These are phyloP conservation scores for Panus rudis DNA, from an alignment of 768 basidiomycete genomes.

Conservation along the genomic window DNA sequence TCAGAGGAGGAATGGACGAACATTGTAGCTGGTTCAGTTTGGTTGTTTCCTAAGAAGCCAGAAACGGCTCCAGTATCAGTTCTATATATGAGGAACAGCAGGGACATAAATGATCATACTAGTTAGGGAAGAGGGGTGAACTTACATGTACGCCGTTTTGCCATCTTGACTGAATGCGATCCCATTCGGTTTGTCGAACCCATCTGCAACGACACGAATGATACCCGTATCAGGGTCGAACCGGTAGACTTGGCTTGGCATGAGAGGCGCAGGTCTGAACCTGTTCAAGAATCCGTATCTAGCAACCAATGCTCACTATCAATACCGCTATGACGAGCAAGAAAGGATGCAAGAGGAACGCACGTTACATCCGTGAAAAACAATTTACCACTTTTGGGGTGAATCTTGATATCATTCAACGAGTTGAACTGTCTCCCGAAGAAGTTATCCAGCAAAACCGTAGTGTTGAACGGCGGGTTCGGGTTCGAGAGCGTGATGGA, in stretches of 20 bases:
- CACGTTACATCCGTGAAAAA: constrained; percentile 74
- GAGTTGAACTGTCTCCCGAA: constrained; percentile 80
- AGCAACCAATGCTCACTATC: background rate
- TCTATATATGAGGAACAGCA: constrained; percentile 22
- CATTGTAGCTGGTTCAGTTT: constrained; percentile 63
- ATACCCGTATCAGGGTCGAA: constrained; percentile 60
- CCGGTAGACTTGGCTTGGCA: constrained; percentile 75
- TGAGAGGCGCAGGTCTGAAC: constrained; percentile 58
- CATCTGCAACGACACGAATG: constrained; percentile 69
- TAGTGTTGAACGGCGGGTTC: constrained; percentile 53
- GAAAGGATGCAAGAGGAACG: constrained; percentile 16
- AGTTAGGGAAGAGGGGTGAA: constrained; percentile 5
- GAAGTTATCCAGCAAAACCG: constrained; percentile 70
- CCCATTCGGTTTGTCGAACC: constrained; percentile 69
- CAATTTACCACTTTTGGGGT: constrained; percentile 55
- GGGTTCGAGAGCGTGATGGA: constrained; percentile 63
- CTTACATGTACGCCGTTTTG: constrained; percentile 56
- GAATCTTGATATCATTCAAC: constrained; percentile 70
- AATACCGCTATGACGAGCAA: background rate
- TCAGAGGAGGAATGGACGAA: constrained; percentile 24
- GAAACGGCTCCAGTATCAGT: constrained; percentile 43
- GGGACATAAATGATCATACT: background rate
- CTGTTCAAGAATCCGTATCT: constrained; percentile 60
- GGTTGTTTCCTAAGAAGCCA: constrained; percentile 43
- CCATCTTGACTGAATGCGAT: constrained; percentile 67